Evolutionary conservation across 148 eudicot species (phyloP).

Genomic region (Cornus florida): DNA sequence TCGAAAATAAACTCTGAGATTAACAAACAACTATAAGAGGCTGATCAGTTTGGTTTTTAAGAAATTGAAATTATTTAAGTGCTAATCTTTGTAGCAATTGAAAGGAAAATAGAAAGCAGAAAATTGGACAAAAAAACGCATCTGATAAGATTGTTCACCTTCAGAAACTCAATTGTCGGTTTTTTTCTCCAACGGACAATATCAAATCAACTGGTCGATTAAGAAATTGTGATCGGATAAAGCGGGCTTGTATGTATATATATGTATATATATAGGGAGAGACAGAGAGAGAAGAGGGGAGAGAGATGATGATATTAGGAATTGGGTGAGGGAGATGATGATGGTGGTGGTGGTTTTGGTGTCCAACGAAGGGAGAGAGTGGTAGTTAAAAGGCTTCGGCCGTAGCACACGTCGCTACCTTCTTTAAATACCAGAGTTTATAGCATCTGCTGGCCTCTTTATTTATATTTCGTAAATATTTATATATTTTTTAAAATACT

Average conservation of each 20-base stretch:
- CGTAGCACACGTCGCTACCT: constrained; percentile 18
- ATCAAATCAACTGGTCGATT: background rate
- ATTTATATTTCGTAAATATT: no score
- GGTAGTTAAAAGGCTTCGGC: background rate
- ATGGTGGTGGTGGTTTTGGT: background rate
- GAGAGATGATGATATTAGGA: background rate
- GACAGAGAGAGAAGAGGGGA: constrained; percentile 2
- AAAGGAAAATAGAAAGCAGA: background rate
- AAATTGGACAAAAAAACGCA: background rate
- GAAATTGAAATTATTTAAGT: background rate
- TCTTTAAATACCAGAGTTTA: background rate
- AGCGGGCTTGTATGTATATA: background rate
- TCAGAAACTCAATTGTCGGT: background rate
- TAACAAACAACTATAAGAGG: no score
- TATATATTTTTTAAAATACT: no score
- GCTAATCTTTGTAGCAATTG: background rate
- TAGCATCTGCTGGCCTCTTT: background rate
- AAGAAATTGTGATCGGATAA: background rate
- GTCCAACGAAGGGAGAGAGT: background rate
- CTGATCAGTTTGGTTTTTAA: background rate
- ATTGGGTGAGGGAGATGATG: background rate
- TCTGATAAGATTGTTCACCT: constrained; percentile 6
- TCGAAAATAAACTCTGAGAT: background rate
- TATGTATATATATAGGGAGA: background rate
- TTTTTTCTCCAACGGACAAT: background rate